Evolutionary conservation across 139 green algal species (phyloP), one percentile per base, ranked within the genome.

Genomic region (Chlamydomonas sphaeroides): DNA sequence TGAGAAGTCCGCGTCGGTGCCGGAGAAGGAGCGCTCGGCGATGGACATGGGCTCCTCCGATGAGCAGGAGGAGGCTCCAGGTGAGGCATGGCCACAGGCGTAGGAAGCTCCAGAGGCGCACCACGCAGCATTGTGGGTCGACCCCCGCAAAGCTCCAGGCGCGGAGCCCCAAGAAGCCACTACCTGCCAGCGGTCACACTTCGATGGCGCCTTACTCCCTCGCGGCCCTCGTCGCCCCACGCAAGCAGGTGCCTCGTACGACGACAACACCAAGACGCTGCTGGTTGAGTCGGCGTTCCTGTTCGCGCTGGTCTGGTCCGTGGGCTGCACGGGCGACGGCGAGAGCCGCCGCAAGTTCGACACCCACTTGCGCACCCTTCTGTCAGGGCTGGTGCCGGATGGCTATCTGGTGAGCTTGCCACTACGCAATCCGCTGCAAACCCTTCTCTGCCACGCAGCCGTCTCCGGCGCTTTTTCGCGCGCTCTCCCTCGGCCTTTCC

Each of bases 301-400:
- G 51, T 96, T 96, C 72, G 70, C 89, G 21, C 35, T 94, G 49
- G 85, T 93, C 5, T 96, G 93, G 93, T 89, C 80, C 26, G 74
- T 90, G 11, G 93, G 93, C 17, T 86, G 78, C 67, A 96, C 91
- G 21, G 89, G 88, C 4, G 88, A 93, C 79, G 85, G 57, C 36
- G 90, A 91, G 17, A 87, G 79, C 32, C 86, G 93, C 28, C 61
- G 49, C 28, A 86, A 89, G 67, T 95, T 96, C 68, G 81, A 96
- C 78, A 56, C 61, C 21, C 94, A 94, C 80, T 87, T 96, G 70
- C 80, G 88, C 33, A 79, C 23, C 39, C 66, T 84, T 57, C 66
- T 68, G 11, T 49, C 66, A 18, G 83, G 83, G 36, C 39, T 68
- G 30, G 38, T 62, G 11, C 83, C 83, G 2, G 45, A 79, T 28